Conservation (phyloP, 176 grass and related monocot species). For the Raddia guianensis region DNA sequence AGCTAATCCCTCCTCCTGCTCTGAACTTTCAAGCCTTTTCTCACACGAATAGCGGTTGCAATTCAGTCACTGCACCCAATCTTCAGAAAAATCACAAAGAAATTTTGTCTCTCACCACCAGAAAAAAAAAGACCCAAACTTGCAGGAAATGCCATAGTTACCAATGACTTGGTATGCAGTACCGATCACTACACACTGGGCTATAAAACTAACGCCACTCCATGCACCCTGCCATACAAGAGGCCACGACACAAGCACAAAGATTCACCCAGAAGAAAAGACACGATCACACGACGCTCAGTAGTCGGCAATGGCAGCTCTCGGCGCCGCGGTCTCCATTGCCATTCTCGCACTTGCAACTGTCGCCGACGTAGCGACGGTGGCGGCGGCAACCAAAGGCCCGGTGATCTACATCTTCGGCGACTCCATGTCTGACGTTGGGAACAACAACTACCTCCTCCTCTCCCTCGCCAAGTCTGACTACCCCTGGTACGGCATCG, state of each 20-base stretch:
- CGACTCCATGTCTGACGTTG: constrained; percentile 93
- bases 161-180: constrained; percentile 6
- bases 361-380: background rate
- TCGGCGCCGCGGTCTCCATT: constrained; percentile 25
- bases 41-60: constrained; percentile 36
- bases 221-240: background rate
- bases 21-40: constrained; percentile 30
- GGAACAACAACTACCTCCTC: constrained; percentile 92
- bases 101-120: background rate
- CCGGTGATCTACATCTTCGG: constrained; percentile 82
- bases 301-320: constrained; percentile 50
- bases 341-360: constrained; percentile 29
- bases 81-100: background rate
- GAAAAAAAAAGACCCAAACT: constrained; percentile 50
- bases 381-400: background rate
- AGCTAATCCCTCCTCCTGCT: background rate
- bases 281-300: background rate
- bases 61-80: constrained; percentile 53
- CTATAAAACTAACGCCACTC: constrained; percentile 41
- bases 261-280: background rate
- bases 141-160: constrained; percentile 34
- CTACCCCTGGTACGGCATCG: constrained; percentile 94
- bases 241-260: background rate
- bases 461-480: constrained; percentile 81
- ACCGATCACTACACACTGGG: background rate